phyloP scores from a whole-genome alignment of 2,329 filamentous ascomycete species.

The Calonectria crousiana region DNA sequence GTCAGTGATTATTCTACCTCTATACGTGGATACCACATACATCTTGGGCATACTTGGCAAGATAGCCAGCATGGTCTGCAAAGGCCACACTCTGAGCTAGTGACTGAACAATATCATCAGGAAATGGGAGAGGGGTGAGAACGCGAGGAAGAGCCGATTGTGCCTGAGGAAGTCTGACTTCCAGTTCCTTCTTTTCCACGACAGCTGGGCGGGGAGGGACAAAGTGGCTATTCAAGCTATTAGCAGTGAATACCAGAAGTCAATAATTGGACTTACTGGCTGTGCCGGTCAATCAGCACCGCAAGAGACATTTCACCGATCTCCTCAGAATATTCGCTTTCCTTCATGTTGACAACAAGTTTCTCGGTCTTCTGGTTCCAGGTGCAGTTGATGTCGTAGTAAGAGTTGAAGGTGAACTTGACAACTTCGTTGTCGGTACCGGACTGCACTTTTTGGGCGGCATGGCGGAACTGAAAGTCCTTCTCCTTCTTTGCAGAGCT shows the following conservation, averaged over 20 bases:
- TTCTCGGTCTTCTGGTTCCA: constrained; percentile 31
- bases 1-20: not conserved
- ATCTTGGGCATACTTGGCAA: constrained; percentile 31
- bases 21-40: not conserved
- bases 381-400: constrained; percentile 30
- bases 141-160: constrained; percentile 25
- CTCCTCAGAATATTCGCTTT: not conserved
- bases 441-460: not conserved
- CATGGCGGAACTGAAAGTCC: constrained; percentile 17
- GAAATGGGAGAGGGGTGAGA: constrained; percentile 25
- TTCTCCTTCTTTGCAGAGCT: constrained; percentile 13
- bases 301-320: constrained; percentile 20
- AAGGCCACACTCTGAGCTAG: constrained; percentile 26
- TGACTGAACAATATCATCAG: constrained; percentile 22
- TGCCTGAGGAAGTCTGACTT: constrained; percentile 25
- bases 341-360: constrained; percentile 19
- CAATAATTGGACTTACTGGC: constrained; percentile 18
- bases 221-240: constrained; percentile 12
- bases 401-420: constrained; percentile 28
- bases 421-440: not conserved
- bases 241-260: not conserved
- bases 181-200: constrained; percentile 19
- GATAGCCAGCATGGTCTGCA: constrained; percentile 31
- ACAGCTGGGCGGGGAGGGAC: not conserved
- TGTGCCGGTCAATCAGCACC: constrained; percentile 25